Base-by-base conservation (phyloP, 129 eudicot species). In the Pseudognaphalium luteoalbum region DNA sequence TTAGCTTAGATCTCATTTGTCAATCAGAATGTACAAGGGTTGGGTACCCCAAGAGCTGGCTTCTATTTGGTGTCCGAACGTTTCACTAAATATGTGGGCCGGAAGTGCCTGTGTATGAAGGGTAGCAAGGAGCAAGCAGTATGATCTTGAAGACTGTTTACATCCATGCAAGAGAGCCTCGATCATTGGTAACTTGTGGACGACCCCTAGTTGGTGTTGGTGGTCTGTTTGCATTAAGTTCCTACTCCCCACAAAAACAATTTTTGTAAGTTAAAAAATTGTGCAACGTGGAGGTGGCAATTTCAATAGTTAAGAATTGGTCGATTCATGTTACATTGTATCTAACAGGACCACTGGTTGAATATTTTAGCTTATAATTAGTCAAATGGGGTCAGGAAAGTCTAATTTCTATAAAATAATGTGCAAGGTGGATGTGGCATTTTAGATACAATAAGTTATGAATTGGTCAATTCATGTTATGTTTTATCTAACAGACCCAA, bases 131-230 rank as follows among this genome's bases (percentile, higher is more conserved):
- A 41, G 72, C 32, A 17, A 15, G 58, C 20, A 5, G 30, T 28
- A 65, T 64, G 29, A 76, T 68, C 30, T 25, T 68, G 17, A 25
- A 68, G 68, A 34, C 32, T 11, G 28, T 4, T 12, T 66, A 35
- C 50, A 85, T 87, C 96, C 98, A 92, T 86, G 98, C 93, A 81
- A 92, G 91, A 77, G 96, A 89, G 66, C 97, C 96, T 72, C 96
- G 88, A 69, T 92, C 98, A 61, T 84, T 92, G 17, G 96, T 76
- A 68, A 89, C 96, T 90, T 86, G 98, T 51, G 98, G 98, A 47
- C 98, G 98, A 28, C 96, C 98, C 81, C 98, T 87, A 15, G 98
- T 92, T 66, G 98, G 98, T 52, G 98, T 63, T 32, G 96, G 86
- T 72, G 99, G 99, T 65, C 98, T 76, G 80, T 93, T 93, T 74